Evolutionary conservation across 805 yeast genomes (phyloP).

Genomic region (Kuraishia cidri): DNA sequence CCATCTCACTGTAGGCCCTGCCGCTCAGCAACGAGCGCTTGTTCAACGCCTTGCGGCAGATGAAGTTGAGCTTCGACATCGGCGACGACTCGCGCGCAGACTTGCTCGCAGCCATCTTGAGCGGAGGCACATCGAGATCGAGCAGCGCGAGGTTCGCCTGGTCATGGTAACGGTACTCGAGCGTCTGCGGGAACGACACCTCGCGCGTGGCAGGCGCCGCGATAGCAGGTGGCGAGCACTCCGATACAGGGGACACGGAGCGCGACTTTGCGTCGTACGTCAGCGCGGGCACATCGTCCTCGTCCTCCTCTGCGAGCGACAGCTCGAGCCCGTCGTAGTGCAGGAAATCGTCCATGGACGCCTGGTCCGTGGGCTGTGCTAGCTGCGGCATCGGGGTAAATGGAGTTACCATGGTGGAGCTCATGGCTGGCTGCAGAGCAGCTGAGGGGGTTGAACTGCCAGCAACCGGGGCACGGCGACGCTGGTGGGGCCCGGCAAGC

Average conservation of each 20-base stretch:
- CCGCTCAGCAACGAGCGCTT: constrained; percentile 20
- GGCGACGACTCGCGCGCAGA: constrained; percentile 1
- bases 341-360: neutral
- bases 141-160: constrained; percentile 17
- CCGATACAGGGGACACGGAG: neutral
- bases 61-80: constrained; percentile 3
- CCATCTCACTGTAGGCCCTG: constrained; percentile 19
- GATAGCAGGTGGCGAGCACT: neutral
- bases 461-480: no score
- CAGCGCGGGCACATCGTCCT: constrained; percentile 1
- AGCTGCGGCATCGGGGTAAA: neutral
- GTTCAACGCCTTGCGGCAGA: constrained; percentile 16
- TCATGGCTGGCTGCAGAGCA: neutral
- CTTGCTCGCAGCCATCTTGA: constrained; percentile 1
- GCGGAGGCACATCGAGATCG: constrained; percentile 7
- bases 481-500: no score
- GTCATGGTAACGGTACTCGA: constrained; percentile 17
- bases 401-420: neutral
- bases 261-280: no score
- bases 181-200: constrained; percentile 1
- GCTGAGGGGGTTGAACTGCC: neutral
- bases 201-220: no score
- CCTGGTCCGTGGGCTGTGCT: neutral
- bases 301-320: neutral
- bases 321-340: neutral